Evolutionary conservation across 345 rosid species (phyloP).

Genomic region (Mercurialis annua): DNA sequence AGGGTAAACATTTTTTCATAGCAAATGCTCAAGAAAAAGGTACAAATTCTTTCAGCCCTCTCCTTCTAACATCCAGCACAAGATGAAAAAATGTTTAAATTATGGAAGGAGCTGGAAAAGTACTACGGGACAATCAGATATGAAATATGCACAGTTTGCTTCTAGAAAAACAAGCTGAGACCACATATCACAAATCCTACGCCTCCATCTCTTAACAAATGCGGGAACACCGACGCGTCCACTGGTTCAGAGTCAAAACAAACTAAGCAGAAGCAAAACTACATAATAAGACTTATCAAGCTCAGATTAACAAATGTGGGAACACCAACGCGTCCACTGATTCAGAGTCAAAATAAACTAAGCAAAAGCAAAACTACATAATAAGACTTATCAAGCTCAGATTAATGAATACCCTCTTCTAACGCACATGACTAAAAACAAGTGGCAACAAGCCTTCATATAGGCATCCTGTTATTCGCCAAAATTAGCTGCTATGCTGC

Average conservation of each 20-base stretch:
- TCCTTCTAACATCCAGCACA: too few species aligned
- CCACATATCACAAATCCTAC: not conserved
- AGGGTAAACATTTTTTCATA: too few species aligned
- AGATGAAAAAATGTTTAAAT: too few species aligned
- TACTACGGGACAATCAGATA: too few species aligned
- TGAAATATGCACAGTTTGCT: too few species aligned
- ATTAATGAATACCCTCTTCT: not conserved
- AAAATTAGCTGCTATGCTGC: constrained; percentile 5
- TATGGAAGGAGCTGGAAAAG: too few species aligned
- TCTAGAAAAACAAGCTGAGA: too few species aligned
- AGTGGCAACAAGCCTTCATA: not conserved
- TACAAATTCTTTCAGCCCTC: too few species aligned
- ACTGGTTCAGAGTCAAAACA: not conserved
- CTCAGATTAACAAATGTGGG: not conserved
- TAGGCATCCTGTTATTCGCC: constrained; percentile 2
- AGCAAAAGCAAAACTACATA: not conserved
- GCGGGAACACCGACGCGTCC: not conserved
- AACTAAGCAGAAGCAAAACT: not conserved
- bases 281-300: not conserved
- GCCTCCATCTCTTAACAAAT: not conserved
- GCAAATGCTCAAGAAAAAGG: too few species aligned
- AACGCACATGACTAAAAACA: not conserved
- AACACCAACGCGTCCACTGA: not conserved
- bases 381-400: not conserved
- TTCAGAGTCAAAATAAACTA: not conserved